Percentiles rank a stretch among this genome's conserved stretches.
Conservation (phyloP, 805 yeast species). For the Saturnispora bothae region DNA sequence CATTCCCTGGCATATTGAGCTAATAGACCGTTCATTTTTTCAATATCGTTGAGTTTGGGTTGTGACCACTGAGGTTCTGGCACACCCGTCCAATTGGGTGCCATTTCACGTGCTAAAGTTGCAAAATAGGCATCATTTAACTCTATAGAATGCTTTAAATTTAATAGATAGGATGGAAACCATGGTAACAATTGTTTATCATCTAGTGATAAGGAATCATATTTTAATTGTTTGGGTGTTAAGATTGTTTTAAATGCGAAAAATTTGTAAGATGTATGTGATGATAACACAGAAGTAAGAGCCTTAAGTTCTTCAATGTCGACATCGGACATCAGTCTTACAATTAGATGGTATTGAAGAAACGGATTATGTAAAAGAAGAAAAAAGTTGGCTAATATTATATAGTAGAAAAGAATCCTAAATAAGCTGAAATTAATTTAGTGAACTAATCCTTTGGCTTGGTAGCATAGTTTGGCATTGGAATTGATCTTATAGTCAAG, state of each 20-base stretch:
- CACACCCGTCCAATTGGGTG: constrained; percentile 40
- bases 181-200: constrained; percentile 40
- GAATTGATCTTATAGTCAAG: constrained; percentile 34
- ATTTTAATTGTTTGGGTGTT: constrained; percentile 26
- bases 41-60: constrained; percentile 35
- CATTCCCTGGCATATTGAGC: constrained; percentile 54
- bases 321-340: not conserved
- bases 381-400: no score
- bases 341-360: not conserved
- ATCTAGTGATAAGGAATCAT: constrained; percentile 26
- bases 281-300: constrained; percentile 23
- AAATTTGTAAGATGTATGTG: constrained; percentile 26
- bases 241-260: constrained; percentile 27
- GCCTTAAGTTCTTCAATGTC: constrained; percentile 24
- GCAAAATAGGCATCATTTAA: constrained; percentile 36
- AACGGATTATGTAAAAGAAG: no score
- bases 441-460: no score
- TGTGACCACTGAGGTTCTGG: constrained; percentile 32
- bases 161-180: constrained; percentile 34
- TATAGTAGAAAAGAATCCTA: no score
- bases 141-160: constrained; percentile 33
- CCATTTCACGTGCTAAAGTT: constrained; percentile 32
- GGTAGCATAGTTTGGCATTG: not conserved
- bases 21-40: constrained; percentile 46
- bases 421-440: not conserved